A percentile compares a stretch with the other conserved stretches of the same genome.
Evolutionary conservation across 768 basidiomycete genomes (phyloP).

Genomic region (Tricholoma matsutake): DNA sequence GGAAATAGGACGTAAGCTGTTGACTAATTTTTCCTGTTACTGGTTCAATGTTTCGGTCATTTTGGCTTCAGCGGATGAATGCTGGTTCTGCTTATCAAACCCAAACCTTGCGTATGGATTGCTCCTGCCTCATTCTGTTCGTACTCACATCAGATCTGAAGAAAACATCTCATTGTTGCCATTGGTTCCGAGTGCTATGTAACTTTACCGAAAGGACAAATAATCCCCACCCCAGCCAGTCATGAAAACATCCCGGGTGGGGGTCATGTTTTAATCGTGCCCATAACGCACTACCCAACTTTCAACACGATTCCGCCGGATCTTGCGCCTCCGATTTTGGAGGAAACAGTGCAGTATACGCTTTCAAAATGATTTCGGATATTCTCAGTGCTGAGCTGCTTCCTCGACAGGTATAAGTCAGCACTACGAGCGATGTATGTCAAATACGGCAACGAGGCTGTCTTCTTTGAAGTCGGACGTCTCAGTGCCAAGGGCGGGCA

Average conservation of each 20-base stretch:
- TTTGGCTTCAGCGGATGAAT: slow-evolving; percentile 68
- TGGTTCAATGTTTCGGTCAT: slow-evolving; percentile 2
- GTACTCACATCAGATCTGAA: slow-evolving; percentile 28
- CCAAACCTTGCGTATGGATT: slow-evolving; percentile 74
- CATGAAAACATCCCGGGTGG: slow-evolving; percentile 79
- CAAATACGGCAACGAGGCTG: slow-evolving; percentile 61
- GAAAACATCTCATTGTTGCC: slow-evolving; percentile 93
- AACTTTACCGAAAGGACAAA: slow-evolving; percentile 94
- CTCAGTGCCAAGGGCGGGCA: slow-evolving; percentile 86
- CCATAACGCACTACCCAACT: slow-evolving; percentile 92
- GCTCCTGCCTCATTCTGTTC: background rate
- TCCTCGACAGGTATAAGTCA: slow-evolving; percentile 62
- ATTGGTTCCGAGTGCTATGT: slow-evolving; percentile 94
- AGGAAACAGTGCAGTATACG: slow-evolving; percentile 74
- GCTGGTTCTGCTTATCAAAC: slow-evolving; percentile 98
- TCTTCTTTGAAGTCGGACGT: slow-evolving; percentile 87
- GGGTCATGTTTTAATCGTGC: slow-evolving; percentile 92
- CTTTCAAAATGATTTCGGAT: slow-evolving; percentile 1
- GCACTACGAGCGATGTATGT: slow-evolving; percentile 72
- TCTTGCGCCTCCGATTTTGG: slow-evolving; percentile 67
- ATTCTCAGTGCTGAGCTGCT: slow-evolving; percentile 3
- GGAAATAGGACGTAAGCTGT: slow-evolving; percentile 73
- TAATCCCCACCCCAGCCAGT: slow-evolving; percentile 70
- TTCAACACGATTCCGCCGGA: slow-evolving; percentile 79
- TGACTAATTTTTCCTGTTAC: background rate